Conservation (phyloP, 306 rosid genomes). For the Castanea sativa region DNA sequence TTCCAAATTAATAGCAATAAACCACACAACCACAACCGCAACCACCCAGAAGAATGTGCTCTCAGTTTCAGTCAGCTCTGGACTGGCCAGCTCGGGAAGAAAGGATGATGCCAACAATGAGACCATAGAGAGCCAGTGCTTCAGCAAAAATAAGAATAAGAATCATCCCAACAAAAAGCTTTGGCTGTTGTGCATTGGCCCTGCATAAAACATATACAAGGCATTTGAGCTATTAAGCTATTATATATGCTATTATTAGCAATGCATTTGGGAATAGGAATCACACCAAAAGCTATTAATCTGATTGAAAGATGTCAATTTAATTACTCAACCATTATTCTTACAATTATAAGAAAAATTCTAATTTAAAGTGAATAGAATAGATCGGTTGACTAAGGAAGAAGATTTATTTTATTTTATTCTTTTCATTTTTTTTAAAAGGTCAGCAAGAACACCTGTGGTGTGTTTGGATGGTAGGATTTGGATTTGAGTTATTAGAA, state of each 20-base stretch:
- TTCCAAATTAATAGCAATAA: neutral
- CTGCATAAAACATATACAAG: conserved; percentile 22
- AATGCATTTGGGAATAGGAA: too few relatives aligned
- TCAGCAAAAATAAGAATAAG: conserved; percentile 60
- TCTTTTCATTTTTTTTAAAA: neutral
- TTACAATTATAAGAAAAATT: too few relatives aligned
- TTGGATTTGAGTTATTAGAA: too few relatives aligned
- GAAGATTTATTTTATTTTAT: neutral
- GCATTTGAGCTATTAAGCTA: too few relatives aligned
- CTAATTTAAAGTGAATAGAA: too few relatives aligned
- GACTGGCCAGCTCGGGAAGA: conserved; percentile 65
- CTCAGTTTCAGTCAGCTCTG: conserved; percentile 42
- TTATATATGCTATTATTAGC: too few relatives aligned
- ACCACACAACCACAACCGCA: neutral
- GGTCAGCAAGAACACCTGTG: neutral
- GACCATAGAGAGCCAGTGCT: conserved; percentile 61
- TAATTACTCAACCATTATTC: neutral
- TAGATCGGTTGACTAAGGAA: neutral
- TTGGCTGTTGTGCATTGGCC: conserved; percentile 63
- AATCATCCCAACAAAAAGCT: conserved; percentile 67
- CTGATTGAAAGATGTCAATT: too few relatives aligned
- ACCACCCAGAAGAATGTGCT: conserved; percentile 1
- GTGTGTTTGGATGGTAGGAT: too few relatives aligned
- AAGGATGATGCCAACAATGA: conserved; percentile 61
- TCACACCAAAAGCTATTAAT: too few relatives aligned